Evolutionary conservation across 139 green algal genomes (phyloP).

Genomic region (Volvox africanus): DNA sequence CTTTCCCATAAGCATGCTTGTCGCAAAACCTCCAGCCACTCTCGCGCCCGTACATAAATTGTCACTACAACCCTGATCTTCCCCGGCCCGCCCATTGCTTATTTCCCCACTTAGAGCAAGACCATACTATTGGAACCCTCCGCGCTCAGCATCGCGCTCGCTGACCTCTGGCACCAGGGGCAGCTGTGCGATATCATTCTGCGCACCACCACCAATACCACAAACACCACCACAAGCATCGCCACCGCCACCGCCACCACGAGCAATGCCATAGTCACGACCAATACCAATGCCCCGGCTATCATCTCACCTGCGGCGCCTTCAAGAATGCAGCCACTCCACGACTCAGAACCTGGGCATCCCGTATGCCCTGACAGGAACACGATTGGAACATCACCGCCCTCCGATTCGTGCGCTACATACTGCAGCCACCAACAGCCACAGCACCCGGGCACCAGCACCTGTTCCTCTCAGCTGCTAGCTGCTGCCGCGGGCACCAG

Average conservation of each 20-base stretch:
- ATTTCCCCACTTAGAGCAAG: conserved; percentile 46
- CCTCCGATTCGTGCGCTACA: neutral
- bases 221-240: neutral
- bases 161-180: conserved; percentile 52
- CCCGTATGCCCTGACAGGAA: no score
- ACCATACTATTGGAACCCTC: conserved; percentile 2
- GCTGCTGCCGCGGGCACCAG: neutral
- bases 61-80: neutral
- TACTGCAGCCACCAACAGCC: neutral
- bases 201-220: neutral
- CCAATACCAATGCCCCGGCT: neutral
- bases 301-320: neutral
- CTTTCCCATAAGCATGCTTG: neutral
- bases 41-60: neutral
- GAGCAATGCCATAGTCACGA: neutral
- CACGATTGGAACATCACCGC: neutral
- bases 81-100: no score
- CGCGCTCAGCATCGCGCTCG: neutral
- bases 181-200: conserved; percentile 58
- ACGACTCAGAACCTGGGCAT: neutral
- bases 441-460: neutral
- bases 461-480: neutral
- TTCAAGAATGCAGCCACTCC: neutral
- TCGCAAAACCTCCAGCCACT: neutral
- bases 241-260: neutral